Base-by-base conservation (phyloP, 306 rosid species). In the Cicer judaicum region DNA sequence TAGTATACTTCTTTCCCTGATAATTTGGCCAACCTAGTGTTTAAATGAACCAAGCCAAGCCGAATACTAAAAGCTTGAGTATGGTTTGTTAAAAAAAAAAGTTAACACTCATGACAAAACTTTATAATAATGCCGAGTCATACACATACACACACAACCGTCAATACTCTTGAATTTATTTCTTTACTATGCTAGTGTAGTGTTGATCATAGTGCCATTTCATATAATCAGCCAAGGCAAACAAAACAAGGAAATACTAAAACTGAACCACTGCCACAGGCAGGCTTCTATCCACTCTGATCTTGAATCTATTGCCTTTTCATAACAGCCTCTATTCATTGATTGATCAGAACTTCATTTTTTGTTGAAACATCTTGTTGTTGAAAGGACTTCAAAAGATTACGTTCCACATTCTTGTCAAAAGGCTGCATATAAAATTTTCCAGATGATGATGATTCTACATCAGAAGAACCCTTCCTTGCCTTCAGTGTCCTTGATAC, bases 221-320 rank as follows among this genome's bases (percentile, higher is more conserved):
- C 76, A 64, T 49, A 78, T 64, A 77, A 80, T 54, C 57, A 68
- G 60, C 49, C 76, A 77, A 43, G 82, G 64, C 65, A 39, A 44
- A 73, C 68, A 74, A 71, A 61, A 39, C 68, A 48, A 61, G 69
- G 41, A 74, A 78, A 73, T 50, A 68, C 21, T 60, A 78, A 63
- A 62, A 62, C 77, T 56, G 78, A 85, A 90, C 36, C 87, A 74
- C 90, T 29, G 36, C 36, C 36, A 29, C 36, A 29, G 36, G 36
- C 91, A 90, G 2, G 93, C 88, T 85, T 84, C 90, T 41, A 4
- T 29, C 36, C 82, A 68, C 84, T 87, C 88, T 11, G 62, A 68
- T 80, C 78, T 85, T 41, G 88, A 88, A 48, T 84, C 87, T 16
- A 81, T 70, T 69, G 36, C 36, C 36, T 29, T 29, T 29, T 29